Evolutionary conservation across 192 early-diverging fungal species (phyloP), one percentile per base, ranked within the genome.

Genomic region (Umbelopsis ramanniana): DNA sequence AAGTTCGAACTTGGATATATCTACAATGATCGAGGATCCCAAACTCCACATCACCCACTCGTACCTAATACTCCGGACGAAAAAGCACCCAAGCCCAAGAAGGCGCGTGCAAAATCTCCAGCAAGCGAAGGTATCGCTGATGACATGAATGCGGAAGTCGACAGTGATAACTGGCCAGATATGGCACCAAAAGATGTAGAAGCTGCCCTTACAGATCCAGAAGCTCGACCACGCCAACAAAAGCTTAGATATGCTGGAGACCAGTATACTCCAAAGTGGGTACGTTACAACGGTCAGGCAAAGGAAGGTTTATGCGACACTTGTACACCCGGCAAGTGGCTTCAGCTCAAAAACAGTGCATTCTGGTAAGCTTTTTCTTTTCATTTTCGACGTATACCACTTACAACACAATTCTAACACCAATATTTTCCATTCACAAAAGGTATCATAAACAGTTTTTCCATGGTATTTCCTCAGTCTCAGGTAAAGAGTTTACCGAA

Each of bases 371-470:
- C 46, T 45, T 12, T 29, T 26, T 37, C 26, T 46, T 53, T 47
- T 73, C 68, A 35, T 71, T 68, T 24, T 53, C 46, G 24, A 26
- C 33, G 50, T 47, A 9, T 22, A 22, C n/a, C 37, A 68, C 11
- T 43, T 7, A 60, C 38, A 35, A 46, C 43, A n/a, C 11, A 12
- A 29, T 40, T 7, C 52, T 75, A 43, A 63, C 26, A 14, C 21
- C 29, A n/a, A 14, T 67, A 11, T 67, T 4, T 53, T 21, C 40
- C 22, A 43, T 50, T 67, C 38, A 37, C 3, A 11, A 24, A 29
- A 88, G 89, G 87, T 95, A 93, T 72, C 92, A 93, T 75, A 95
- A 95, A 82, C 94, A 93, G 81, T 94, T 93, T 60, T 88, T 84
- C 46, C 92, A 95, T 76, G 94, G 94, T 46, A 92, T 94, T 40